Conservation (phyloP, 2,329 filamentous ascomycete genomes). For the Arthrobotrys megalospora region DNA sequence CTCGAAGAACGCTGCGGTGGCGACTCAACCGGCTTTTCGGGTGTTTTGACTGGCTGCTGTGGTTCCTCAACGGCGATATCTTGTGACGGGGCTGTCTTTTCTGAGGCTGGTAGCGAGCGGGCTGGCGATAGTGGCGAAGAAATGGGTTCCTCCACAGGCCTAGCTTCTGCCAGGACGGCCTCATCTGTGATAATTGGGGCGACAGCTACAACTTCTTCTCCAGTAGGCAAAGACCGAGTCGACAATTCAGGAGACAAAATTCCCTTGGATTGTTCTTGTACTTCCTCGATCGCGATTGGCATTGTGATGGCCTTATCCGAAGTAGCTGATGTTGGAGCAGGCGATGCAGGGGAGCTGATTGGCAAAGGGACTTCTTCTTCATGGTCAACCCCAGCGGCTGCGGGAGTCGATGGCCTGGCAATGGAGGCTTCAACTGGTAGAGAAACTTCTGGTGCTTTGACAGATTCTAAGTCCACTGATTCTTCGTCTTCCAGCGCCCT, state of each 20-base stretch:
- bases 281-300: neutral
- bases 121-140: constrained; percentile 11
- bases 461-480: neutral
- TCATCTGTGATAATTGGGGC: neutral
- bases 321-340: constrained; percentile 9
- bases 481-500: constrained; percentile 1
- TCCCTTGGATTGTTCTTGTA: neutral
- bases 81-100: neutral
- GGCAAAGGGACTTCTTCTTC: constrained; percentile 43
- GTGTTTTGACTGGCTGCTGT: neutral
- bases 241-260: neutral
- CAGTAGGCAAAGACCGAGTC: neutral
- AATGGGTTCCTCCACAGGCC: neutral
- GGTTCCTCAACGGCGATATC: neutral
- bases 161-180: neutral
- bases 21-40: constrained; percentile 4
- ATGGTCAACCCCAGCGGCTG: neutral
- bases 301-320: constrained; percentile 2
- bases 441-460: constrained; percentile 30
- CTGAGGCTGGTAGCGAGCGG: constrained; percentile 6
- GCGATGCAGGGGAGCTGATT: constrained; percentile 38
- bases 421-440: constrained; percentile 11
- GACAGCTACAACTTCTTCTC: neutral
- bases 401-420: constrained; percentile 1
- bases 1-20: constrained; percentile 23